Base-by-base conservation (phyloP, 805 yeast genomes). In the Wickerhamomyces bisporus region DNA sequence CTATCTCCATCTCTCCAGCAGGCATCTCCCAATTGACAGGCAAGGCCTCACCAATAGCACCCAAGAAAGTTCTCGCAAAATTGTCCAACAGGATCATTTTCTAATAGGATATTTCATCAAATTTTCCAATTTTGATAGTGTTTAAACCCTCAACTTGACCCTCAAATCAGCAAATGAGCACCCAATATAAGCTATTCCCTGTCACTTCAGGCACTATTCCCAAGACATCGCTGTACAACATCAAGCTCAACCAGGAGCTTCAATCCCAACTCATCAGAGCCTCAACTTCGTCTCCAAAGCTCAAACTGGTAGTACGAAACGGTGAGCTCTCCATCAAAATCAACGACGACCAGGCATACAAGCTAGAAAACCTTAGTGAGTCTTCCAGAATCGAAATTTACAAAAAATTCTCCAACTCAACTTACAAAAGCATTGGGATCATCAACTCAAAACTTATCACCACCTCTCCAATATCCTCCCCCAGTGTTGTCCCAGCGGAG, bases 391-490 rank as follows among this genome's bases (percentile, higher is more conserved):
- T 43, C 8, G 50, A 49, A 21, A 33, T 57, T 5, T 55, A 44
- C 37, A 48, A 46, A 30, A 53, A 52, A 35, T 44, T 53, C 23
- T 47, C 55, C 5, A 36, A 30, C 13, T 35, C 50, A 2, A 40
- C 53, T 3, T 49, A 48, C 39, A 49, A 48, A 36, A 45, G 41
- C 26, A 34, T 53, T n/a, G 56, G 56, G 3, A 8, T 30, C 0
- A 40, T 49, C 16, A 23, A 30, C 3, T 30, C 41, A 25, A 45
- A 42, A 30, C 40, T 45, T 18, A 35, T 33, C 21, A 34, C 40
- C 33, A 39, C 36, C 19, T 25, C 45, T 2, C 42, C 43, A 7
- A 34, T 32, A n/a, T 35, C 50, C 21, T 35, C 50, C n/a, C 16
- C 43, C 35, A 19, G 37, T 18, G 18, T 18, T 25, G 6, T 4